Evolutionary conservation across 805 yeast genomes (phyloP), one percentile per base, ranked within the genome.

Genomic region (Middelhovenomyces tepae): DNA sequence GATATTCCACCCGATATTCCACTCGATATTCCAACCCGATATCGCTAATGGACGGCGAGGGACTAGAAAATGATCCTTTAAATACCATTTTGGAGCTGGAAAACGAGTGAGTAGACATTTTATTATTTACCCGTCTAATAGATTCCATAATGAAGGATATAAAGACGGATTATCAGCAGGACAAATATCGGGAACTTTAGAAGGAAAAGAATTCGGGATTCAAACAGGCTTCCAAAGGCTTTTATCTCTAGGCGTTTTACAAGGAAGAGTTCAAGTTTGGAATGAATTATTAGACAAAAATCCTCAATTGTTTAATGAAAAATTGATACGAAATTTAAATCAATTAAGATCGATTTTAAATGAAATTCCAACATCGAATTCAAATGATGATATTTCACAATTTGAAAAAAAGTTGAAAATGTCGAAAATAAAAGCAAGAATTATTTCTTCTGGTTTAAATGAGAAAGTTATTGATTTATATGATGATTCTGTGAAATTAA

Each of bases 191-290:
- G 86, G 85, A 30, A 64, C 57, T 32, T 43, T 64, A 2, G 95
- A 86, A 51, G 96, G 95, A 1, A 79, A 78, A 48, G 85, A 83
- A 48, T 77, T 75, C 44, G 97, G 97, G 0, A 65, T 67, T 35
- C 57, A 59, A 34, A 48, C 64, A 13, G 61, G 65, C 20, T 57
- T 53, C 44, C 54, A 57, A 43, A 38, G 59, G 16, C 50, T 71
- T 46, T 44, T 83, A 2, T 50, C 82, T 0, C 51, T 86, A 1
- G 96, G 96, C 0, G 76, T 81, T 36, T 63, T 79, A 24, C 51
- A 65, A 35, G 76, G 80, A 11, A 46, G 77, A 25, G 50, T 70
- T 14, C 54, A 57, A 10, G 50, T 56, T 5, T 57, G 64, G 56
- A 18, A 37, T 1, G 44, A 35, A 7, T 20, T 40, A 2, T 32